Evolutionary conservation across 2,329 filamentous ascomycete genomes (phyloP).

Genomic region (Pseudogymnoascus destructans): DNA sequence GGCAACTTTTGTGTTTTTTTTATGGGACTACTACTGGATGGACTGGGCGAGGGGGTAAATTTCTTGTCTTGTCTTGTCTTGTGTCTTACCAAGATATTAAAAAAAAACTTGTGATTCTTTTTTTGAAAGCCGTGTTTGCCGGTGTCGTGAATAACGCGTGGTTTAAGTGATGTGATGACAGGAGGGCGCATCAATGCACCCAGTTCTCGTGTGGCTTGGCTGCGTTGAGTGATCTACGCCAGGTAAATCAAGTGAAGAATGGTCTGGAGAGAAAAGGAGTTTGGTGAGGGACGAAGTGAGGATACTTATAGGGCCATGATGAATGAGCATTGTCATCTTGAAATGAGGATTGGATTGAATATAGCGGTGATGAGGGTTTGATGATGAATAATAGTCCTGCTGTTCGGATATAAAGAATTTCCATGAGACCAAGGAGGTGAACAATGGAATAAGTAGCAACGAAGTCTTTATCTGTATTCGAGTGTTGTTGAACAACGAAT

Average conservation of each 20-base stretch:
- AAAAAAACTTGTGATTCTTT: slow-evolving; percentile 5
- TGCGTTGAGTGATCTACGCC: neutral
- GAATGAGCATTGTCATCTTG: neutral
- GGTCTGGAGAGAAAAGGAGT: neutral
- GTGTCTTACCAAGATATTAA: neutral
- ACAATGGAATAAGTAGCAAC: neutral
- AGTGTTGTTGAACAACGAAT: neutral
- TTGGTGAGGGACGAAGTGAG: neutral
- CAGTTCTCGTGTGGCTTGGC: neutral
- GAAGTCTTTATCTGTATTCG: neutral
- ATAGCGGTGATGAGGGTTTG: neutral
- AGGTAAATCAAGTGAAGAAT: neutral
- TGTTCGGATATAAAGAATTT: neutral
- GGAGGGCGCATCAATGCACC: neutral
- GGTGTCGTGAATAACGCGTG: neutral
- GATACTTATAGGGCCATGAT: neutral
- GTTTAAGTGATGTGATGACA: neutral
- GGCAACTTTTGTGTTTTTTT: slow-evolving; percentile 2
- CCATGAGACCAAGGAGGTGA: neutral
- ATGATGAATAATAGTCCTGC: neutral
- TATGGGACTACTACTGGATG: slow-evolving; percentile 6
- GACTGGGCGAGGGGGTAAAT: neutral
- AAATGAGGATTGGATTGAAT: neutral
- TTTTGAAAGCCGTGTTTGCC: slow-evolving; percentile 5
- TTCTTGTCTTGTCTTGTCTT: slow-evolving; percentile 7